Conservation (phyloP, 352 stramenopile genomes). For the Phytopythium mirpurense region DNA sequence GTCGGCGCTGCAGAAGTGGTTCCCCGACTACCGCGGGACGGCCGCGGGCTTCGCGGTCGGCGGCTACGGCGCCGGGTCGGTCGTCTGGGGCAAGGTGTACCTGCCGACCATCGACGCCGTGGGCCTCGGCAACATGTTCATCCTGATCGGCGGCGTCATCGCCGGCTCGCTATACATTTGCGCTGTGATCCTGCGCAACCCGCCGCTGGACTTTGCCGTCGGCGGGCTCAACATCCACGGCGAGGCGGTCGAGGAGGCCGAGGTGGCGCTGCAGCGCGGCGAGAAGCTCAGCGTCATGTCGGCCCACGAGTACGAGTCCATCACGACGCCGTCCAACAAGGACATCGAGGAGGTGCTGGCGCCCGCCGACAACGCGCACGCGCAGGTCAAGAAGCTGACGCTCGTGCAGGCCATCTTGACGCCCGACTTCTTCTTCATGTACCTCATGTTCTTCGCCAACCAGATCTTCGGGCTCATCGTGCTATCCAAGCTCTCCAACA, state of each 20-base stretch:
- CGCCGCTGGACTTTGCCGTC: slow-evolving; percentile 34
- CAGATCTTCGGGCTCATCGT: slow-evolving; percentile 61
- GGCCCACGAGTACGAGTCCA: slow-evolving; percentile 29
- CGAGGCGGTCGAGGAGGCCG: slow-evolving; percentile 25
- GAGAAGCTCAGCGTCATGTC: slow-evolving; percentile 33
- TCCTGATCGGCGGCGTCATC: slow-evolving; percentile 42
- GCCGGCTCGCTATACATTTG: slow-evolving; percentile 33
- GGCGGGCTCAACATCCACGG: slow-evolving; percentile 56
- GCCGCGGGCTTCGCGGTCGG: slow-evolving; percentile 58
- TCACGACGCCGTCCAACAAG: slow-evolving; percentile 24
- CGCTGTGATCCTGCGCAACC: slow-evolving; percentile 38
- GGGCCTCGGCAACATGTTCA: slow-evolving; percentile 40
- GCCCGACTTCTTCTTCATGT: slow-evolving; percentile 61
- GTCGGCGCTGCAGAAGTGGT: slow-evolving; percentile 66
- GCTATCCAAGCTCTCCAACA: slow-evolving; percentile 55
- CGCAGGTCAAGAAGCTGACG: slow-evolving; percentile 30
- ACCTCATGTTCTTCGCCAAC: slow-evolving; percentile 66
- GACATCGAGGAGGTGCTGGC: slow-evolving; percentile 21
- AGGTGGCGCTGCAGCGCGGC: slow-evolving; percentile 15
- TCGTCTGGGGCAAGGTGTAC: slow-evolving; percentile 62
- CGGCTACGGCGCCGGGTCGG: slow-evolving; percentile 47
- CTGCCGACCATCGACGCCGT: slow-evolving; percentile 39
- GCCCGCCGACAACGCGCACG: slow-evolving; percentile 10
- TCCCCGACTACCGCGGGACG: slow-evolving; percentile 65
- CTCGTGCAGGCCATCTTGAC: slow-evolving; percentile 47